Evolutionary conservation across 495 filamentous ascomycete genomes (phyloP), one percentile per base, ranked within the genome.

Genomic region (Penicillium argentinense): DNA sequence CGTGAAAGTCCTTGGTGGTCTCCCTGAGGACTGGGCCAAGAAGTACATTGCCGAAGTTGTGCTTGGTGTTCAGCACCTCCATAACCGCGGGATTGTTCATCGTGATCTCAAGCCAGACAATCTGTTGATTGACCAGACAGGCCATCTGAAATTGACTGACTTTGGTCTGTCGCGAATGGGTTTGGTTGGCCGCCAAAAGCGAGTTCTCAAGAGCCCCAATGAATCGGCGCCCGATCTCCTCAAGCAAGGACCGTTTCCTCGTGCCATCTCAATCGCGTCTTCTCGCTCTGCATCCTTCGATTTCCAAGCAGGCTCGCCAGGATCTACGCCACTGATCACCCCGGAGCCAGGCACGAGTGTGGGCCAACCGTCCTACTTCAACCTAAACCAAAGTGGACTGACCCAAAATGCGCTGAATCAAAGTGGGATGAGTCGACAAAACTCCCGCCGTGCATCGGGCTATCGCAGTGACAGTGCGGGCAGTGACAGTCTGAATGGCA

Each of bases 81-180:
- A 98, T 67, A 86, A 83, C 63, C 81, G 92, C 37, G 90, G 90
- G 37, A 97, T 98, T 62, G 88, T 97, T 24, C 93, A 98, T 69
- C 86, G 93, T 42, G 93, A 98, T 63, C 71, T 98, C 51, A 98
- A 98, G 67, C 93, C 93, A 6, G 93, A 98, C 60, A 98, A 98
- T 65, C 78, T 98, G 25, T 77, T 98, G 43, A 98, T 98, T 56
- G 93, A 98, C 61, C 91, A 93, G 57, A 96, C 88, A 54, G 93
- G 93, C 6, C 93, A 98, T 69, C 71, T 98, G 46, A 98, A 98
- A 71, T 71, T 98, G 57, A 98, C 93, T 4, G 93, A 98, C 69
- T 98, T 98, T 70, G 93, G 93, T 33, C 73, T 98, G 21, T 98
- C 93, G 13, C 85, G 93, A 22, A 98, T 98, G 95, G 93, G 95